phyloP scores from a whole-genome alignment of 2,329 filamentous ascomycete genomes.

The Claviceps pazoutovae region DNA sequence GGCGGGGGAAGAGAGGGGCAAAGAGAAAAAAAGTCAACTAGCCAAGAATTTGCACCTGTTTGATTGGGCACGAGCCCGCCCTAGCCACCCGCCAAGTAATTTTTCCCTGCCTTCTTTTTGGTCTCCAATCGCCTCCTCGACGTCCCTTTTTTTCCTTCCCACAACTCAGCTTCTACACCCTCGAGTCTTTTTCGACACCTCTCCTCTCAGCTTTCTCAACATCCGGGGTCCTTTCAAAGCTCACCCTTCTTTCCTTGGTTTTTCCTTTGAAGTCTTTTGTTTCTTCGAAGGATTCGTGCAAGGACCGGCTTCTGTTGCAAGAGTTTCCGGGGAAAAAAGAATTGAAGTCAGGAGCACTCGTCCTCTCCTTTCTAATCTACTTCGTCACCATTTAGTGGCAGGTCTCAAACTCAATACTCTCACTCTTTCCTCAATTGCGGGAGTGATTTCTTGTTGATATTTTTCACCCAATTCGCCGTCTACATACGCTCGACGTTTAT shows the following conservation, averaged over 20 bases:
- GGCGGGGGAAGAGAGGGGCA: not conserved
- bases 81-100: slow-evolving; percentile 17
- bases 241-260: slow-evolving; percentile 26
- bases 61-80: slow-evolving; percentile 18
- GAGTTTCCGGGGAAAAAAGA: slow-evolving; percentile 20
- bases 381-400: slow-evolving; percentile 5
- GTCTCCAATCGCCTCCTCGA: slow-evolving; percentile 13
- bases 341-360: slow-evolving; percentile 16
- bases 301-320: slow-evolving; percentile 19
- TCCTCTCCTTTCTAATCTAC: slow-evolving; percentile 19
- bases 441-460: slow-evolving; percentile 12
- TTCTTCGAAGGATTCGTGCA: slow-evolving; percentile 23
- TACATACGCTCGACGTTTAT: not conserved
- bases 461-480: slow-evolving; percentile 7
- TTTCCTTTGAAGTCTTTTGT: slow-evolving; percentile 32
- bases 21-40: slow-evolving; percentile 5
- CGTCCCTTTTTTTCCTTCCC: slow-evolving; percentile 17
- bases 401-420: slow-evolving; percentile 14
- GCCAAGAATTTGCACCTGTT: not conserved
- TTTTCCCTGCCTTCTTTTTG: slow-evolving; percentile 21
- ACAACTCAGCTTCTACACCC: slow-evolving; percentile 18
- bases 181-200: slow-evolving; percentile 18
- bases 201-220: slow-evolving; percentile 14
- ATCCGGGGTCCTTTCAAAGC: slow-evolving; percentile 17
- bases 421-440: slow-evolving; percentile 16